phyloP scores from a whole-genome alignment of 805 yeast species.

The Yarrowia hollandica region DNA sequence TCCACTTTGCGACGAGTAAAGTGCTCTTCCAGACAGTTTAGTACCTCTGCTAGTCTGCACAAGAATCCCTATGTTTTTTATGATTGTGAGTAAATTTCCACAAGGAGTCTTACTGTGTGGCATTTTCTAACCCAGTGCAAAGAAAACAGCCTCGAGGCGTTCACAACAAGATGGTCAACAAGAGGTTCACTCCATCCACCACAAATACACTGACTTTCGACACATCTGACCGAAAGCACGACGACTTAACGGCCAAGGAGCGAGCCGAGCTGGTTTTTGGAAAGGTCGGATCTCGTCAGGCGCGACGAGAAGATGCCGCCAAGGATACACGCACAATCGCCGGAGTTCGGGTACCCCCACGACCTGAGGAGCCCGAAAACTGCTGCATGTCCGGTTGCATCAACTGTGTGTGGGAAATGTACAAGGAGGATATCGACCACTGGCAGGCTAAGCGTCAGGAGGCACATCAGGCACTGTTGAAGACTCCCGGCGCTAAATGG shows the following conservation, averaged over 20 bases:
- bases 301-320: slow-evolving; percentile 40
- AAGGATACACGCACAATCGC: slow-evolving; percentile 45
- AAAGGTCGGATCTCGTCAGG: slow-evolving; percentile 40
- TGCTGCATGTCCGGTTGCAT: slow-evolving; percentile 98
- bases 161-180: background rate
- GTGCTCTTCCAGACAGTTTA: background rate
- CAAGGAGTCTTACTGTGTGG: background rate
- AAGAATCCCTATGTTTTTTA: slow-evolving; percentile 37
- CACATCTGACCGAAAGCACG: slow-evolving; percentile 29
- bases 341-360: slow-evolving; percentile 78
- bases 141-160: slow-evolving; percentile 33
- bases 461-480: slow-evolving; percentile 57
- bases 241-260: slow-evolving; percentile 31
- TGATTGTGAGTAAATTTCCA: slow-evolving; percentile 33
- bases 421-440: slow-evolving; percentile 79
- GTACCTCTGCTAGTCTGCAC: background rate
- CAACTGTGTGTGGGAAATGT: slow-evolving; percentile 95
- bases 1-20: background rate
- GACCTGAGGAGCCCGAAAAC: slow-evolving; percentile 88
- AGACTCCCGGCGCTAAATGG: slow-evolving; percentile 52
- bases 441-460: slow-evolving; percentile 64
- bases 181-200: background rate
- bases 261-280: slow-evolving; percentile 40
- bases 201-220: slow-evolving; percentile 30
- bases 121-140: slow-evolving; percentile 29